Conservation (phyloP, 2,329 filamentous ascomycete genomes). For the Ceratocystis eucalypticola region DNA sequence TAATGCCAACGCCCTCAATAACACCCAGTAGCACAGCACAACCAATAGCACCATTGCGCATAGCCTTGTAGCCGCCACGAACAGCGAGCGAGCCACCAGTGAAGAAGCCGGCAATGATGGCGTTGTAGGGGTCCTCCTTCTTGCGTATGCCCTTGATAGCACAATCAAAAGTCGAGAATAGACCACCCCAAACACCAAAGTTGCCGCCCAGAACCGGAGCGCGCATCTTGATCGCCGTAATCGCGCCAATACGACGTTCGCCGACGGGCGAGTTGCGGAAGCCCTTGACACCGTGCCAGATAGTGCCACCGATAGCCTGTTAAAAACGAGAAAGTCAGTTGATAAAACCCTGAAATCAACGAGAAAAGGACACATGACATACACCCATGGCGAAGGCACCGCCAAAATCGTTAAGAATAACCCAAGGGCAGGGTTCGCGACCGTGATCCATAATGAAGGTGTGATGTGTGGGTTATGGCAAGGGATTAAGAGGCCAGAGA, state of each 20-base stretch:
- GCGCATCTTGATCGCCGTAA: conserved; percentile 95
- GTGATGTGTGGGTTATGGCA: not conserved
- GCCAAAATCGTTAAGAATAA: conserved; percentile 92
- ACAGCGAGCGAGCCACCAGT: conserved; percentile 86
- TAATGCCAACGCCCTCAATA: conserved; percentile 94
- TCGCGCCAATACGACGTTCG: conserved; percentile 85
- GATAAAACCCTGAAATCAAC: conserved; percentile 19
- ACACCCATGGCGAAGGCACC: conserved; percentile 95
- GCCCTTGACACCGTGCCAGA: conserved; percentile 96
- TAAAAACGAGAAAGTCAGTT: conserved; percentile 20
- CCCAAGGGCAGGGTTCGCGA: conserved; percentile 92
- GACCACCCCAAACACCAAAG: conserved; percentile 93
- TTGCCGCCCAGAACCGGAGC: conserved; percentile 94
- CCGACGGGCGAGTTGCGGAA: conserved; percentile 82
- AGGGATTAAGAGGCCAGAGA: not conserved
- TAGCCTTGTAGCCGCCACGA: conserved; percentile 80
- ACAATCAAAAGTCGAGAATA: conserved; percentile 95
- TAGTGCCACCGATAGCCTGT: conserved; percentile 61
- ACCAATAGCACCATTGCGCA: conserved; percentile 89
- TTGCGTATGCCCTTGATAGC: conserved; percentile 84
- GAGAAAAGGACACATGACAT: conserved; percentile 29
- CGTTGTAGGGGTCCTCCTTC: conserved; percentile 98
- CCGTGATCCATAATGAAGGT: conserved; percentile 67
- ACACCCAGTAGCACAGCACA: conserved; percentile 89
- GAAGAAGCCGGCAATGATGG: conserved; percentile 94